Base-by-base conservation (phyloP, 1,284 basidiomycete genomes). In the Ganoderma lucidum region DNA sequence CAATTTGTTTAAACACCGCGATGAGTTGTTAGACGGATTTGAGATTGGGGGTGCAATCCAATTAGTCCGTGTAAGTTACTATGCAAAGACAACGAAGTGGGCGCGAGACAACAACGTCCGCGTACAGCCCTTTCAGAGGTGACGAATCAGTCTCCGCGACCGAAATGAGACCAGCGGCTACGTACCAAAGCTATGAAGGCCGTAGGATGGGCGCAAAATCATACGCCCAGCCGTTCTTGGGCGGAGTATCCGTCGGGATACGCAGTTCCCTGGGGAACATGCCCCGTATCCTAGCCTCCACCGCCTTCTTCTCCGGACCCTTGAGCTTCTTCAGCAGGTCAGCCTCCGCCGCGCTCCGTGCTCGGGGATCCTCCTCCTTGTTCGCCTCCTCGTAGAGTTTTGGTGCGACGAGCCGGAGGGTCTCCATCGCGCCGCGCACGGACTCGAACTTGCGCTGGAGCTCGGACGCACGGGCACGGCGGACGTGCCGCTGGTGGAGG, bases 181-280 rank as follows among this genome's bases (percentile, higher is more conserved):
- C 73, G 53, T 59, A 75, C 72, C 64, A 61, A 19, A n/a, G 58
- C 63, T 73, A 71, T 62, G 71, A 64, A 32, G 70, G 51, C n/a
- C 86, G 85, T 64, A 84, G 80, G 75, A 90, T 85, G 45, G 90
- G 86, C 66, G 86, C 91, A 86, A 89, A 95, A n/a, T 92, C 87
- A 75, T 94, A 91, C 64, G 89, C 88, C 94, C 93, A 95, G 2
- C 94, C 94, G 48, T 83, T 83, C 67, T 85, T 87, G 19, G 92
- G 84, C 1, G 94, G 93, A 8, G 93, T 95, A 74, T 95, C 93
- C 4, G 92, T 88, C 45, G 94, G 93, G 70, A 92, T 83, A 64
- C 88, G 87, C 78, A 95, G 78, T 78, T 96, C 94, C 68, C 93
- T 87, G 68, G 96, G 96, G 80, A 97, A 93, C 53, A 97, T 79